Percentiles rank a stretch among this genome's conserved stretches.
phyloP scores from a whole-genome alignment of 75 land plant genomes.

The Pseudotsuga menziesii region DNA sequence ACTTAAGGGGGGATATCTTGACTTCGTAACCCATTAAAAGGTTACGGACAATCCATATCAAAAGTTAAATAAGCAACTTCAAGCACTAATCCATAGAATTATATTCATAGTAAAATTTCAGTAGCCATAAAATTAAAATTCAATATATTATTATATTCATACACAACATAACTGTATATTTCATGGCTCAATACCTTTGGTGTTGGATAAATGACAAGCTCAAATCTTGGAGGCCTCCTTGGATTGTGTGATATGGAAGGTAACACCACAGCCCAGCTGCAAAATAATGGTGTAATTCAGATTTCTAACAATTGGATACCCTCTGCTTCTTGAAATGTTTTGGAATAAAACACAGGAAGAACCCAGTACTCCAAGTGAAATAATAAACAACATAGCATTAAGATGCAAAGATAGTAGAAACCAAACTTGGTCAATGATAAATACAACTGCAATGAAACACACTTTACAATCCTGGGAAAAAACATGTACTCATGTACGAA shows the following conservation, averaged over 20 bases:
- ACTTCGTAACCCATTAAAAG: too few relatives aligned
- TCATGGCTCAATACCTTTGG: conserved; percentile 51
- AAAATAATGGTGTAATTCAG: background rate
- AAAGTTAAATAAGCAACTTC: background rate
- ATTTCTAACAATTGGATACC: background rate
- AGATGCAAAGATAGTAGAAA: background rate
- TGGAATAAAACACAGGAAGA: background rate
- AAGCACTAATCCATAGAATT: background rate
- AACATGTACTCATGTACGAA: background rate
- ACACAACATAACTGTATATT: background rate
- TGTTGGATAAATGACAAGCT: conserved; percentile 75
- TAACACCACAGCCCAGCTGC: conserved; percentile 87
- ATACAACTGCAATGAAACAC: background rate
- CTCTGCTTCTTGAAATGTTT: background rate
- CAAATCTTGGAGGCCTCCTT: conserved; percentile 56
- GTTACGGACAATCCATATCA: too few relatives aligned
- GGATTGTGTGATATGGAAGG: conserved; percentile 46
- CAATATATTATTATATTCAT: background rate
- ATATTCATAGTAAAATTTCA: background rate
- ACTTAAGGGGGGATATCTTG: too few relatives aligned
- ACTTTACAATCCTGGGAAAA: background rate
- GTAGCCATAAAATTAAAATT: background rate
- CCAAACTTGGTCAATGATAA: background rate
- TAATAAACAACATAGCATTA: background rate
- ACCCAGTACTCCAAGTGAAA: background rate